Conservation (phyloP, 2,329 filamentous ascomycete genomes). For the Fusarium neocosmosporiellum region DNA sequence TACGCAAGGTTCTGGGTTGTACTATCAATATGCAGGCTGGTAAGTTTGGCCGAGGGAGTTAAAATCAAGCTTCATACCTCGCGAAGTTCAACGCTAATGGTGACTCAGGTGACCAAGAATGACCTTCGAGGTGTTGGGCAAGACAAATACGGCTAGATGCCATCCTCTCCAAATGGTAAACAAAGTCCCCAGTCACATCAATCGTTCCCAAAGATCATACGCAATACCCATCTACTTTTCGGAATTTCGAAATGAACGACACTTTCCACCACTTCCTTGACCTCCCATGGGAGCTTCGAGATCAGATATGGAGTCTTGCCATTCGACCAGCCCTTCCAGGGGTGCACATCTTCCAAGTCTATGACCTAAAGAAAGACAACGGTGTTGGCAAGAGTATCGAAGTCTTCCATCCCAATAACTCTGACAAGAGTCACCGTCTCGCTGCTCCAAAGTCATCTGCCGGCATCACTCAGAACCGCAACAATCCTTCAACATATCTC, state of each 20-base stretch:
- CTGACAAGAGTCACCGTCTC: not conserved
- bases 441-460: not conserved
- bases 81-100: not conserved
- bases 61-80: not conserved
- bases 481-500: not conserved
- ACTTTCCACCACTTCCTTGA: not conserved
- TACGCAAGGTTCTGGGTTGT: too few species aligned
- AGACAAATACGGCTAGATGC: not conserved
- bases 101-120: not conserved
- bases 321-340: not conserved
- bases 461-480: not conserved
- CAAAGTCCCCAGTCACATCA: not conserved
- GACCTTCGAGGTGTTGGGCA: not conserved
- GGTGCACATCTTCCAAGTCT: not conserved
- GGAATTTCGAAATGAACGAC: not conserved
- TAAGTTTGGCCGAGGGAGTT: not conserved
- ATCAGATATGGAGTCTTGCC: not conserved
- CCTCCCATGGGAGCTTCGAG: not conserved
- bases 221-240: not conserved
- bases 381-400: not conserved
- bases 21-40: too few species aligned
- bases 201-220: not conserved
- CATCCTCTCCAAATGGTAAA: not conserved
- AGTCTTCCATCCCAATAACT: not conserved
- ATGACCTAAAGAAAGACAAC: not conserved